Conservation (phyloP, 306 rosid species). For the Acmispon strigosus region DNA sequence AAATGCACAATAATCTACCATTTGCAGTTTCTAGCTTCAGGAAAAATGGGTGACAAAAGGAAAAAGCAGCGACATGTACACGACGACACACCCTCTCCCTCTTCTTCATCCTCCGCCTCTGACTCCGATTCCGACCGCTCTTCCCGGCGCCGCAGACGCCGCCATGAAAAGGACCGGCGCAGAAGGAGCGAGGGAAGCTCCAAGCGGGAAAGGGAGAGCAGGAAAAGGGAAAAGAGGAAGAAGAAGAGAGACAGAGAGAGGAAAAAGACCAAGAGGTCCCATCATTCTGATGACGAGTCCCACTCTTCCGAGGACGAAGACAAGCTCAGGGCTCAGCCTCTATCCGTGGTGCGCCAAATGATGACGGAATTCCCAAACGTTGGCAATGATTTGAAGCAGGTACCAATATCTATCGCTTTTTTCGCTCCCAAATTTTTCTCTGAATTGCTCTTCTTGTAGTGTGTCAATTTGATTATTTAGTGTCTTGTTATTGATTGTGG, state of each 20-base stretch:
- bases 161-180: constrained; percentile 38
- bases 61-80: constrained; percentile 34
- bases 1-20: too few species aligned
- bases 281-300: constrained; percentile 26
- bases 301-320: constrained; percentile 31
- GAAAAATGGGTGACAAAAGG: constrained; percentile 44
- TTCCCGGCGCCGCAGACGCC: constrained; percentile 39
- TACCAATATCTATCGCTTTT: background rate
- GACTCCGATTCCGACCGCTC: constrained; percentile 47
- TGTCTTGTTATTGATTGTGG: background rate
- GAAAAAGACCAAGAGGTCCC: constrained; percentile 34
- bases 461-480: too few species aligned
- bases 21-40: too few species aligned
- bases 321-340: constrained; percentile 37
- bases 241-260: constrained; percentile 38
- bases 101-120: constrained; percentile 34
- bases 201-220: constrained; percentile 39
- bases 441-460: too few species aligned
- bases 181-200: constrained; percentile 37
- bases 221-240: constrained; percentile 38
- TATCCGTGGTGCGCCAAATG: constrained; percentile 37
- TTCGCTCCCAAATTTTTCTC: background rate
- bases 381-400: constrained; percentile 73
- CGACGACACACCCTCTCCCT: constrained; percentile 16
- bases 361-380: constrained; percentile 63